A percentile compares a stretch with the other conserved stretches of the same genome.
These are phyloP conservation scores for Microdochium nivale DNA, from an alignment of 2,329 filamentous ascomycete genomes.

Conservation along the genomic window DNA sequence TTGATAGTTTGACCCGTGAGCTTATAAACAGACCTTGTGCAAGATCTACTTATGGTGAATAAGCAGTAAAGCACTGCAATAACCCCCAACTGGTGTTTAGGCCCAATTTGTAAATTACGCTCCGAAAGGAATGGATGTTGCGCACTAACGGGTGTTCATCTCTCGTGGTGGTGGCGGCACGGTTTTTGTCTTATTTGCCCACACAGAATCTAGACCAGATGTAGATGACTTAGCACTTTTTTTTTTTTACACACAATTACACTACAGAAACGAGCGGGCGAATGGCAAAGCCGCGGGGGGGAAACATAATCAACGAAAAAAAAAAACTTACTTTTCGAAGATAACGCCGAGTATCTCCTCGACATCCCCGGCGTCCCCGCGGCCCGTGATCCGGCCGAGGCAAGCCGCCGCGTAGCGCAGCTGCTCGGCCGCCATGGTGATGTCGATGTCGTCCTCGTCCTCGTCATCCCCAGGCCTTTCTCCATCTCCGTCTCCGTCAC, in stretches of 20 bases:
- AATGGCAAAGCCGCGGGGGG: too few relatives aligned
- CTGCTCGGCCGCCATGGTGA: conserved; percentile 85
- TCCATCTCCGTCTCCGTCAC: too few relatives aligned
- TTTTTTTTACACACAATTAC: background rate
- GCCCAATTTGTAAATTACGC: too few relatives aligned
- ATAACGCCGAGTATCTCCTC: conserved; percentile 95
- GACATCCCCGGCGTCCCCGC: conserved; percentile 77
- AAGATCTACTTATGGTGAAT: too few relatives aligned
- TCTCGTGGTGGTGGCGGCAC: too few relatives aligned
- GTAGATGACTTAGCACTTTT: conserved; percentile 3
- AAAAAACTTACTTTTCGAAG: conserved; percentile 76
- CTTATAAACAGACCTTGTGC: too few relatives aligned
- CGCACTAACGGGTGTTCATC: too few relatives aligned
- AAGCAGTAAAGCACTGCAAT: too few relatives aligned
- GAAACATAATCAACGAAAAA: too few relatives aligned
- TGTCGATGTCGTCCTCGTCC: conserved; percentile 53
- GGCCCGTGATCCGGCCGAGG: conserved; percentile 81
- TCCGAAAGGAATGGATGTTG: too few relatives aligned
- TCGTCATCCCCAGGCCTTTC: conserved; percentile 15
- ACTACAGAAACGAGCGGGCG: background rate
- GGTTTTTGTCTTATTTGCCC: conserved; percentile 2
- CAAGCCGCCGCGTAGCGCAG: conserved; percentile 72
- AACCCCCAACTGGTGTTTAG: too few relatives aligned
- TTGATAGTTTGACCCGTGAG: too few relatives aligned
- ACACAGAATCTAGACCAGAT: conserved; percentile 6